Evolutionary conservation across 208 protist genomes (phyloP).

Genomic region (Wallacemonas rigidus): DNA sequence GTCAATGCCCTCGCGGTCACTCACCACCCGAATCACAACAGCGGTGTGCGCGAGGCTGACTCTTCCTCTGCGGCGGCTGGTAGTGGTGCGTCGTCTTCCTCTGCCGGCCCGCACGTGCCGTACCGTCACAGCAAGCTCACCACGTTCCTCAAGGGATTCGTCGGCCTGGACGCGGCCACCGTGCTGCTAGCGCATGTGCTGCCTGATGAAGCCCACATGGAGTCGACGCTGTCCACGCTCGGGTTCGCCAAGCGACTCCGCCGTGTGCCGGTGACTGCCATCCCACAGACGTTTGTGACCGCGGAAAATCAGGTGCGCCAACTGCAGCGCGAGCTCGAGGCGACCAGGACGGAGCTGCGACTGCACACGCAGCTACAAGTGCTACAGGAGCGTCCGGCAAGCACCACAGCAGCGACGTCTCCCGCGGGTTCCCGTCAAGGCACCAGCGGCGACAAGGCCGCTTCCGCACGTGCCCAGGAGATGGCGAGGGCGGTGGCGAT

Average conservation of each 20-base stretch:
- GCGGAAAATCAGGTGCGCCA: slow-evolving; percentile 63
- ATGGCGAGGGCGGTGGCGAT: not conserved
- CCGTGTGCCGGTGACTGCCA: slow-evolving; percentile 74
- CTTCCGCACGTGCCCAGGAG: not conserved
- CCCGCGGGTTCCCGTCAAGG: not conserved
- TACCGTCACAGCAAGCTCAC: slow-evolving; percentile 92
- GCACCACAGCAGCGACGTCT: not conserved
- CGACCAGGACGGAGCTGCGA: slow-evolving; percentile 88
- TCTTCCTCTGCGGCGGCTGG: too few relatives aligned
- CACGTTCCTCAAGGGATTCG: slow-evolving; percentile 86
- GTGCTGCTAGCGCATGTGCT: slow-evolving; percentile 89
- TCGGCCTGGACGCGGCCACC: slow-evolving; percentile 82
- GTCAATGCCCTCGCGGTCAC: slow-evolving; percentile 56
- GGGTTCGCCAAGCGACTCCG: slow-evolving; percentile 89
- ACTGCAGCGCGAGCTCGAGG: slow-evolving; percentile 79
- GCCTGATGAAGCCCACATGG: slow-evolving; percentile 45
- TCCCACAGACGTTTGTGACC: slow-evolving; percentile 69
- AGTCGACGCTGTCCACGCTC: slow-evolving; percentile 86
- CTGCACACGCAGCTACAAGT: slow-evolving; percentile 88
- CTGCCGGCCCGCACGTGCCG: slow-evolving; percentile 51
- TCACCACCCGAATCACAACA: slow-evolving; percentile 34
- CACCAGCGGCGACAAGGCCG: not conserved
- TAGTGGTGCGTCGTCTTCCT: slow-evolving; percentile 22
- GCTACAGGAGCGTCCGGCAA: not conserved
- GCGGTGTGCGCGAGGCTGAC: not conserved